Conservation (phyloP, 176 grass and related monocot genomes). For the Pontederia paniculata region DNA sequence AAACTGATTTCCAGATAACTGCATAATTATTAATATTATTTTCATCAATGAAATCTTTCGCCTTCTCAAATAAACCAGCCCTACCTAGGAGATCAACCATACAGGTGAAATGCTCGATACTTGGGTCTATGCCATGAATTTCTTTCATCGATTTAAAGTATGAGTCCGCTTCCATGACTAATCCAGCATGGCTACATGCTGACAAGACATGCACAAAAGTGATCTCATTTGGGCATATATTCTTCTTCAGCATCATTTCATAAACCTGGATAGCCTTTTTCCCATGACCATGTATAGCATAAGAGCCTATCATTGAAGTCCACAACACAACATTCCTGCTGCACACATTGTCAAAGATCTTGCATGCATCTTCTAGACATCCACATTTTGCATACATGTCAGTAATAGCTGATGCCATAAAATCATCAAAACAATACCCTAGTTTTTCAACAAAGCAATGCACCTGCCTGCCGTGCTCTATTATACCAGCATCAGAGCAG, state of each 20-base stretch:
- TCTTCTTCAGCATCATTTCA: constrained; percentile 6
- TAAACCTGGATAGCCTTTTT: constrained; percentile 4
- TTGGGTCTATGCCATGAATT: constrained; percentile 6
- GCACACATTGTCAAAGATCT: background rate
- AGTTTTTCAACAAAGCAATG: constrained; percentile 12
- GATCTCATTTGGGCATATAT: constrained; percentile 2
- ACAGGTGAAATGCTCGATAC: constrained; percentile 9
- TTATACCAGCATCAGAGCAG: constrained; percentile 12
- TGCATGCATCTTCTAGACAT: constrained; percentile 2
- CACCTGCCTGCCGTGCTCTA: constrained; percentile 15
- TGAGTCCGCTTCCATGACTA: background rate
- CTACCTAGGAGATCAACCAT: constrained; percentile 19
- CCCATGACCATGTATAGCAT: constrained; percentile 7
- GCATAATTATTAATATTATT: constrained; percentile 35
- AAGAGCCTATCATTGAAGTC: constrained; percentile 13
- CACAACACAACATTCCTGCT: constrained; percentile 3
- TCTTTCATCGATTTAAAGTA: constrained; percentile 17
- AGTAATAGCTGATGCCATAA: constrained; percentile 12
- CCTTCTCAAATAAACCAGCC: constrained; percentile 7
- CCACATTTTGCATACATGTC: constrained; percentile 23
- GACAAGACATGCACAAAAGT: constrained; percentile 9
- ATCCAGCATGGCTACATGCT: constrained; percentile 13
- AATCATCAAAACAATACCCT: constrained; percentile 1
- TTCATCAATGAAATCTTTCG: constrained; percentile 38
- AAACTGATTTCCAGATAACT: constrained; percentile 48